A percentile compares a stretch with the other conserved stretches of the same genome.
phyloP scores from a whole-genome alignment of 306 rosid genomes.

The Cucurbita pepo region DNA sequence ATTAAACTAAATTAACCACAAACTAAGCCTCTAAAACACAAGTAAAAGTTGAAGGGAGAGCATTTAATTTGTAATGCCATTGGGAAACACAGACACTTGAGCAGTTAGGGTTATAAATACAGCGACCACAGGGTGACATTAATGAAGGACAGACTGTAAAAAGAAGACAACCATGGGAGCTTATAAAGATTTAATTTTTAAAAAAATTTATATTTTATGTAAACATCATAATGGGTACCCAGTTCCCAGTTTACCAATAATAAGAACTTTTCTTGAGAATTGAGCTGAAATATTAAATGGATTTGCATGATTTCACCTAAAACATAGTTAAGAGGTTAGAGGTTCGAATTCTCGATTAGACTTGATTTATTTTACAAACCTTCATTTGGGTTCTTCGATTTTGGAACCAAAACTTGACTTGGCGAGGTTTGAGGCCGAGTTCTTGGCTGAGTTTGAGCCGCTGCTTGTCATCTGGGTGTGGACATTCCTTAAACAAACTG shows the following conservation, averaged over 20 bases:
- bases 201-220: background rate
- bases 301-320: background rate
- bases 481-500: constrained; percentile 90
- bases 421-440: constrained; percentile 74
- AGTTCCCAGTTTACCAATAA: background rate
- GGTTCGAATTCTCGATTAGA: background rate
- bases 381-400: constrained; percentile 95
- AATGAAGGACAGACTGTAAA: constrained; percentile 52
- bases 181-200: background rate
- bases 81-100: constrained; percentile 50
- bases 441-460: constrained; percentile 72
- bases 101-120: constrained; percentile 52
- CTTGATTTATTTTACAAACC: constrained; percentile 19
- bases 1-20: background rate
- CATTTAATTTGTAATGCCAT: constrained; percentile 34
- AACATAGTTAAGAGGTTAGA: no score
- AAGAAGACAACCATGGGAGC: background rate
- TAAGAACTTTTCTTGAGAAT: background rate
- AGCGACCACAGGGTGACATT: constrained; percentile 24
- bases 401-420: constrained; percentile 97
- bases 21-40: background rate
- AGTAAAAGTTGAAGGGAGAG: constrained; percentile 21
- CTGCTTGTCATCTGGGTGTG: constrained; percentile 97
- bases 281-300: background rate
- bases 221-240: background rate